Percentiles rank a stretch among this genome's conserved stretches.
Conservation (phyloP, 73 alveolate species). For the Blepharisma japonicum region DNA sequence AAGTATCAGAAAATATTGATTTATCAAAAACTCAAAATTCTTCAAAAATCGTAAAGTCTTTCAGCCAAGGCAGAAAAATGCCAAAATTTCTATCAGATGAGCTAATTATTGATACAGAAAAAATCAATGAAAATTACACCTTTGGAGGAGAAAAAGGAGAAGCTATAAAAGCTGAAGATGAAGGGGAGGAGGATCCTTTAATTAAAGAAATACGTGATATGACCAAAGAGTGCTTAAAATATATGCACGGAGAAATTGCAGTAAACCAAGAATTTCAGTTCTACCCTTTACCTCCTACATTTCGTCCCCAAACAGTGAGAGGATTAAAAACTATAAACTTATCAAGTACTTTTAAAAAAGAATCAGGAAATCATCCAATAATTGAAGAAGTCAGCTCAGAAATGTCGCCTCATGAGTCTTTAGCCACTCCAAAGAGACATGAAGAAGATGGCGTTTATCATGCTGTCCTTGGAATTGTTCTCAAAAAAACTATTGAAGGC, state of each 20-base stretch:
- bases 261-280: neutral
- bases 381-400: slow-evolving; percentile 27
- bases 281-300: neutral
- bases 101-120: slow-evolving; percentile 12
- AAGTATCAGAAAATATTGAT: neutral
- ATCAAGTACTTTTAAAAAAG: neutral
- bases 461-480: slow-evolving; percentile 11
- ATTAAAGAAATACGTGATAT: neutral
- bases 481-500: slow-evolving; percentile 22
- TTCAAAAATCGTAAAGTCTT: neutral
- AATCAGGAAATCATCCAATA: neutral
- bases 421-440: slow-evolving; percentile 1
- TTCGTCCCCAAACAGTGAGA: slow-evolving; percentile 15
- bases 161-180: neutral
- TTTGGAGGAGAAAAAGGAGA: slow-evolving; percentile 18
- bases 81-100: neutral
- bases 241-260: slow-evolving; percentile 22
- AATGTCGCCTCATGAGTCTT: neutral
- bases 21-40: neutral
- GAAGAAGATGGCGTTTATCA: slow-evolving; percentile 26
- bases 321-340: neutral
- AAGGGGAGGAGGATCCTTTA: neutral
- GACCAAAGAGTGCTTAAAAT: neutral
- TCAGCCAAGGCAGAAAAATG: slow-evolving; percentile 10
- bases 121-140: neutral